Evolutionary conservation across 352 stramenopile genomes (phyloP), one percentile per base, ranked within the genome.

Genomic region (Blastocystis sp.): DNA sequence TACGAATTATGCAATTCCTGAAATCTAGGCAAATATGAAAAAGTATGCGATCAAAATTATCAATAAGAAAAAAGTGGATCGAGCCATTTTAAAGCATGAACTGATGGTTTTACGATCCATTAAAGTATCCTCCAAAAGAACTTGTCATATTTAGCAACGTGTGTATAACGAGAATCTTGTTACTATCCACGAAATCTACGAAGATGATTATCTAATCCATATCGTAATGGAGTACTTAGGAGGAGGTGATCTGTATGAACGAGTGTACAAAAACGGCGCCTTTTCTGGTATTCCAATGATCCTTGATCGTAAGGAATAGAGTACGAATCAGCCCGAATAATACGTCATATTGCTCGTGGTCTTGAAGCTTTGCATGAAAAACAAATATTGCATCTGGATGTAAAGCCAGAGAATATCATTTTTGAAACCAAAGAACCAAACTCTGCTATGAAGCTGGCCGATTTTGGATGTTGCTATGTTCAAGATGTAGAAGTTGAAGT

Each of bases 21-120:
- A 16, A 24, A 6, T 20, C 5, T 68, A 85, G 73, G 54, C 53
- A 16, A 85, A 56, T 24, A 11, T 85, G 20, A 65, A 66, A 55
- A 65, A 68, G 24, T 85, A 85, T 26, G 73, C 73, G 5, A 53
- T 85, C 4, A 85, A 85, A 30, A 68, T 85, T 26, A 66, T 85
- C n/a, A 85, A 85, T 41, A 85, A 85, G 47, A 85, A 85, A 55
- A 85, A 85, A 43, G 73, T 85, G 30, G 47, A 85, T 66, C 73
- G 47, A 11, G 53, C 59, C 5, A 65, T 85, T n/a, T 18, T 85
- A 11, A 85, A 64, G 9, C 73, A 85, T 43, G 73, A 85, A n/a
- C 55, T 85, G 41, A 24, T 85, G 20, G 73, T 85, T 50, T 55
- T 85, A 26, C 26, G 56, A 7, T 34, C 47, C 2, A 85, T 85